These are phyloP conservation scores for Ceratocystis harringtonii DNA, from an alignment of 2,329 filamentous ascomycete genomes.

Conservation along the genomic window DNA sequence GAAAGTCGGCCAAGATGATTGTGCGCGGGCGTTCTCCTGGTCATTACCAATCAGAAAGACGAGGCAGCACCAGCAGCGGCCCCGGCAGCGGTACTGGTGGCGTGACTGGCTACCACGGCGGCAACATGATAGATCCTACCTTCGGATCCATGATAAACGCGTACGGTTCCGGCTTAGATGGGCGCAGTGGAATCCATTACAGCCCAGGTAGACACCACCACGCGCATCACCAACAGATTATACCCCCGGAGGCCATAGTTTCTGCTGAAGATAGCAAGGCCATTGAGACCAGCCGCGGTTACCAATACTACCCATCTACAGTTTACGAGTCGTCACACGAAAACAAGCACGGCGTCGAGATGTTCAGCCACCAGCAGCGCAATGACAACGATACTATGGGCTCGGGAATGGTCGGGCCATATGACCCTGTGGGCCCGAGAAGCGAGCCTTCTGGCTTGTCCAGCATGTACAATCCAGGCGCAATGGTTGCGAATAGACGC, in stretches of 20 bases:
- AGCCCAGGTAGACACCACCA: constrained; percentile 25
- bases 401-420: constrained; percentile 17
- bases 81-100: constrained; percentile 48
- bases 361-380: constrained; percentile 30
- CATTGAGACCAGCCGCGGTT: constrained; percentile 35
- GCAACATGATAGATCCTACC: constrained; percentile 28
- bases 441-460: constrained; percentile 25
- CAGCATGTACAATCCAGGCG: constrained; percentile 32
- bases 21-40: constrained; percentile 74
- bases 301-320: constrained; percentile 39
- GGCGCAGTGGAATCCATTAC: constrained; percentile 28
- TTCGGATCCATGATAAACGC: constrained; percentile 29
- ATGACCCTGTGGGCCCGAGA: constrained; percentile 24
- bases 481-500: constrained; percentile 26
- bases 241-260: constrained; percentile 35
- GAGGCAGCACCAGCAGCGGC: constrained; percentile 54
- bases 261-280: constrained; percentile 37
- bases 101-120: constrained; percentile 35
- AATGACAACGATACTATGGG: constrained; percentile 16
- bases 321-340: constrained; percentile 36
- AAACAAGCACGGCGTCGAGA: constrained; percentile 32
- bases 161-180: constrained; percentile 28
- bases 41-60: constrained; percentile 59
- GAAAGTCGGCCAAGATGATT: constrained; percentile 67
- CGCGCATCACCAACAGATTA: constrained; percentile 31